These are phyloP conservation scores for Thinopyrum elongatum DNA, from an alignment of 176 grass and related monocot genomes.

Conservation along the genomic window DNA sequence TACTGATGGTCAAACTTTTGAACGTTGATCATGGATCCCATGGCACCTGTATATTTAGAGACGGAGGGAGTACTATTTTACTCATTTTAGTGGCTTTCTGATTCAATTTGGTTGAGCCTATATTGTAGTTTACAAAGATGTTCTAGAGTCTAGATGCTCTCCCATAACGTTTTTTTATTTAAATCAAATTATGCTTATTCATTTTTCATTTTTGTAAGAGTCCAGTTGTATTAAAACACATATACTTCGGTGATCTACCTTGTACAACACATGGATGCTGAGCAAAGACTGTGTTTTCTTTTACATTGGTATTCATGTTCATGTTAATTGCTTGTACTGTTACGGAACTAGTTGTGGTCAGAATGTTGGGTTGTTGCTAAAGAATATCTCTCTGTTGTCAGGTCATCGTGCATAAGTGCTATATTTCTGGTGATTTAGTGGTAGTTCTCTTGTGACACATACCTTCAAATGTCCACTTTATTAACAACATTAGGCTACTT, in stretches of 20 bases:
- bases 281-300: background rate
- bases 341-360: background rate
- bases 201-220: background rate
- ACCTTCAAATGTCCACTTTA: conserved; percentile 58
- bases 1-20: background rate
- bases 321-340: background rate
- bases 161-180: background rate
- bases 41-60: background rate
- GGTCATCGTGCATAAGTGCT: conserved; percentile 24
- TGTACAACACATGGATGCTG: background rate
- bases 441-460: conserved; percentile 46
- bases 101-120: conserved; percentile 12
- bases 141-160: background rate
- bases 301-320: background rate
- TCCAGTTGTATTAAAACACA: conserved; percentile 6
- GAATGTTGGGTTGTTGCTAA: conserved; percentile 16
- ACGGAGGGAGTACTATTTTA: background rate
- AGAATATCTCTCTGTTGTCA: conserved; percentile 13
- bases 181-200: background rate
- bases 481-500: conserved; percentile 86
- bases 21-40: background rate
- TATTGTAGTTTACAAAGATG: background rate
- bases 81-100: conserved; percentile 11
- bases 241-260: background rate
- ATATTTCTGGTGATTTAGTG: conserved; percentile 50